Percentiles rank a stretch among this genome's conserved stretches.
phyloP scores from a whole-genome alignment of 2,329 filamentous ascomycete genomes.

The Aphanoascus verrucosus region DNA sequence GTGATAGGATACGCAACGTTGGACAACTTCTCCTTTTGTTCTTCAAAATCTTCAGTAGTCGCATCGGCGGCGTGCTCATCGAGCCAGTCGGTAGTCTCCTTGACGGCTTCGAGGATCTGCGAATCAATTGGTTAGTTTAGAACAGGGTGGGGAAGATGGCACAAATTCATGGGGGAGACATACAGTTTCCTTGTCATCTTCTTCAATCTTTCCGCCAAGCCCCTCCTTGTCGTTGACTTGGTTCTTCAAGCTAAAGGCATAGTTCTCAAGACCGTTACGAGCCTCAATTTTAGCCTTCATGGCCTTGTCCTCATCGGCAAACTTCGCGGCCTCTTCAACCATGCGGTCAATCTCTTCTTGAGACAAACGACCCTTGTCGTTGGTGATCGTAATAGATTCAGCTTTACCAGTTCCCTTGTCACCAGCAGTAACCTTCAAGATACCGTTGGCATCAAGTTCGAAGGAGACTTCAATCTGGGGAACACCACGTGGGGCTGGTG shows the following conservation, averaged over 20 bases:
- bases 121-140: conserved; percentile 24
- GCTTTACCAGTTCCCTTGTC: conserved; percentile 98
- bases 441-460: conserved; percentile 96
- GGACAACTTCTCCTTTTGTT: conserved; percentile 99
- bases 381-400: conserved; percentile 97
- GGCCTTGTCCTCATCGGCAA: conserved; percentile 98
- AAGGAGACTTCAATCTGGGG: conserved; percentile 98
- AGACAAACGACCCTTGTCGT: conserved; percentile 96
- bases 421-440: conserved; percentile 87
- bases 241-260: conserved; percentile 98
- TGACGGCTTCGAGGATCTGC: conserved; percentile 81
- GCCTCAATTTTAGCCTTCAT: conserved; percentile 94
- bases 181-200: conserved; percentile 94
- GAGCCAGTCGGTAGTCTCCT: conserved; percentile 94
- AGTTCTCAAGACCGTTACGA: conserved; percentile 96
- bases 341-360: conserved; percentile 98
- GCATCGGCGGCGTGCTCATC: conserved; percentile 86
- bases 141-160: not conserved
- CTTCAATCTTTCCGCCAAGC: conserved; percentile 94
- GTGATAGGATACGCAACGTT: conserved; percentile 97
- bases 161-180: conserved; percentile 26
- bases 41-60: conserved; percentile 87
- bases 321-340: conserved; percentile 97
- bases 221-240: conserved; percentile 95
- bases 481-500: conserved; percentile 86